Evolutionary conservation across 768 basidiomycete genomes (phyloP).

Genomic region (Calocera cornea): DNA sequence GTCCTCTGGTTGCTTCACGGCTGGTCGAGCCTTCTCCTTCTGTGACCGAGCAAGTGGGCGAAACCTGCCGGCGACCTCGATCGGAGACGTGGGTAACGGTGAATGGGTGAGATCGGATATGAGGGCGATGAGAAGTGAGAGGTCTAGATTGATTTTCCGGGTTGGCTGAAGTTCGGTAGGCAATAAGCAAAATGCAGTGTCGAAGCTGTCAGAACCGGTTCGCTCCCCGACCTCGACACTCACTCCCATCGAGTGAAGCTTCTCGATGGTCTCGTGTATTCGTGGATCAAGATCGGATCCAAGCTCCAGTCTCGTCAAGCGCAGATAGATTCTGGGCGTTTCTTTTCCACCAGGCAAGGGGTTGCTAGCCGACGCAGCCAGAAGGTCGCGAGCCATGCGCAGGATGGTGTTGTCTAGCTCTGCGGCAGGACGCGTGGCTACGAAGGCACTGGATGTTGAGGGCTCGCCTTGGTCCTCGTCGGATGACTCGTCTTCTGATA

Average conservation of each 20-base stretch:
- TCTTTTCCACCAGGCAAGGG: conserved; percentile 29
- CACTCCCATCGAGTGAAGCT: conserved; percentile 48
- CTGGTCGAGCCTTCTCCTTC: conserved; percentile 31
- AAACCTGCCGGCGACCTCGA: conserved; percentile 53
- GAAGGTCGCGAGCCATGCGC: conserved; percentile 51
- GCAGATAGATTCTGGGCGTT: conserved; percentile 30
- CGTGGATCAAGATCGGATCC: conserved; percentile 35
- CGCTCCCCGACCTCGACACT: conserved; percentile 50
- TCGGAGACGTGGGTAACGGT: conserved; percentile 40
- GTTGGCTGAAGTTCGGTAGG: conserved; percentile 35
- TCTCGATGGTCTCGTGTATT: conserved; percentile 44
- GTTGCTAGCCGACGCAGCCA: conserved; percentile 49
- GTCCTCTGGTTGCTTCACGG: not conserved
- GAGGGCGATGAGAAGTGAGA: conserved; percentile 73
- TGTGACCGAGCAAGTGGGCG: conserved; percentile 43
- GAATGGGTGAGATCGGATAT: conserved; percentile 72
- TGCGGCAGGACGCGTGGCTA: conserved; percentile 22
- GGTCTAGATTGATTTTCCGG: conserved; percentile 56
- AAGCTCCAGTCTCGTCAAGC: conserved; percentile 57
- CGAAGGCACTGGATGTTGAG: conserved; percentile 24
- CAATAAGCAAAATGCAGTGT: conserved; percentile 9
- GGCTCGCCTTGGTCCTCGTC: conserved; percentile 11
- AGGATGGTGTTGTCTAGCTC: conserved; percentile 63
- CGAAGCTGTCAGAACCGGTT: not conserved
- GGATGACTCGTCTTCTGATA: conserved; percentile 40